Conservation (phyloP, 2,329 filamentous ascomycete species). For the Leptoxyphium fumago region DNA sequence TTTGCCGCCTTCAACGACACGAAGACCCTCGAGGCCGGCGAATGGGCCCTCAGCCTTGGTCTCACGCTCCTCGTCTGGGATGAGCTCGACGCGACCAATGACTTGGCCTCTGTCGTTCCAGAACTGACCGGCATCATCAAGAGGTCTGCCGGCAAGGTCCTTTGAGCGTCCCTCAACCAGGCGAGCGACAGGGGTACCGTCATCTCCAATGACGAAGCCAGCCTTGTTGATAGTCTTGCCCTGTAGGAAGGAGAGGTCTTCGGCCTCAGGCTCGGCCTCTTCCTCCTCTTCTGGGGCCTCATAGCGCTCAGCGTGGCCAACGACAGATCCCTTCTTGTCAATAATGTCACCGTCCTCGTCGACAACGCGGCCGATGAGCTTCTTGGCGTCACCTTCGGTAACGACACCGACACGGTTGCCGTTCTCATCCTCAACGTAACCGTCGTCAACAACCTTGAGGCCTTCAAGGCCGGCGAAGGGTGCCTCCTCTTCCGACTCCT, state of each 20-base stretch:
- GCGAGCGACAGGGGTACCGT: conserved; percentile 41
- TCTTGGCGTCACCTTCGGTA: conserved; percentile 36
- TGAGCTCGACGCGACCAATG: conserved; percentile 52
- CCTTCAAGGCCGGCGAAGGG: conserved; percentile 37
- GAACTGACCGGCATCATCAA: conserved; percentile 56
- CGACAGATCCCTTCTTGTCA: conserved; percentile 38
- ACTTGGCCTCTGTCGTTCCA: conserved; percentile 59
- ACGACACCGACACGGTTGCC: conserved; percentile 35
- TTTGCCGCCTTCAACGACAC: conserved; percentile 33
- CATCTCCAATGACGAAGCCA: conserved; percentile 35
- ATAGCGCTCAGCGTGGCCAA: conserved; percentile 37
- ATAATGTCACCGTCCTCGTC: conserved; percentile 39
- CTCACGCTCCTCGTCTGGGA: conserved; percentile 49
- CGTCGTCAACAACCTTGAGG: conserved; percentile 34
- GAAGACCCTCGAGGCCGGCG: conserved; percentile 33
- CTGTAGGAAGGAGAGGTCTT: conserved; percentile 31
- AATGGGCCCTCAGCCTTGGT: conserved; percentile 36
- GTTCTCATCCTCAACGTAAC: conserved; percentile 35
- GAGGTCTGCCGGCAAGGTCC: conserved; percentile 51
- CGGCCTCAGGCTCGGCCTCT: conserved; percentile 26
- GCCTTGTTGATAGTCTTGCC: conserved; percentile 36
- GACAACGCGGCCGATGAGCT: conserved; percentile 34
- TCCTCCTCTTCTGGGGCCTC: conserved; percentile 50
- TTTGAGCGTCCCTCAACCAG: conserved; percentile 52
- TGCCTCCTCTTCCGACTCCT: conserved; percentile 33